A percentile compares a stretch with the other conserved stretches of the same genome.
These are phyloP conservation scores for Epichloe sibirici DNA, from an alignment of 2,329 filamentous ascomycete genomes.

Conservation along the genomic window DNA sequence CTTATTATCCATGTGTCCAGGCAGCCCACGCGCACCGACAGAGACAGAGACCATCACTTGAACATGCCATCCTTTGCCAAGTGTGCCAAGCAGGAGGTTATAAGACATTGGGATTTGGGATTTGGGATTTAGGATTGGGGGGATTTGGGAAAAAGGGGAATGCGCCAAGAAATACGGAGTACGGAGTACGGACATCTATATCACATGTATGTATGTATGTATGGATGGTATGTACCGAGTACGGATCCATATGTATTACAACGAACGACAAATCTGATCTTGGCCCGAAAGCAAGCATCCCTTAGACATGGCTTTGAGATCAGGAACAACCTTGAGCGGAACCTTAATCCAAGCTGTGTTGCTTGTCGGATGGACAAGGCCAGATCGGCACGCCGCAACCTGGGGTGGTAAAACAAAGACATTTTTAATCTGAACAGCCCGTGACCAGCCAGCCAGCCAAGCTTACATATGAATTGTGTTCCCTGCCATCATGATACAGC, in stretches of 20 bases:
- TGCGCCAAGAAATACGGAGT: neutral
- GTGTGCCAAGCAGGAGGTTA: neutral
- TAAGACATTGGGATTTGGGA: neutral
- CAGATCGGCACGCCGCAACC: conserved; percentile 3
- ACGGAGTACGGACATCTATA: no score
- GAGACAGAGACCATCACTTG: no score
- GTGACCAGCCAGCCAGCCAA: no score
- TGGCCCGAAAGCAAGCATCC: neutral
- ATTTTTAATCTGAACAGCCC: neutral
- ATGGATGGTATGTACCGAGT: no score
- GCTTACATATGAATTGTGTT: neutral
- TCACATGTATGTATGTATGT: no score
- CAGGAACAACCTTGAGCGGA: conserved; percentile 12
- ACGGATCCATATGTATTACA: neutral
- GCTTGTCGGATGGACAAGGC: conserved; percentile 5
- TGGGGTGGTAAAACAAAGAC: neutral
- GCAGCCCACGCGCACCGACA: neutral
- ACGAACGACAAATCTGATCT: neutral
- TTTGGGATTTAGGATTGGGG: neutral
- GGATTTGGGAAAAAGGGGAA: neutral
- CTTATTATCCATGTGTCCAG: no score
- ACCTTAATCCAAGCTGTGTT: conserved; percentile 9
- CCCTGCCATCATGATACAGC: neutral
- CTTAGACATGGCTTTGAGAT: conserved; percentile 8
- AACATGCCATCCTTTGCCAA: neutral